Base-by-base conservation (phyloP, 345 rosid genomes). In the Cardiospermum halicacabum region DNA sequence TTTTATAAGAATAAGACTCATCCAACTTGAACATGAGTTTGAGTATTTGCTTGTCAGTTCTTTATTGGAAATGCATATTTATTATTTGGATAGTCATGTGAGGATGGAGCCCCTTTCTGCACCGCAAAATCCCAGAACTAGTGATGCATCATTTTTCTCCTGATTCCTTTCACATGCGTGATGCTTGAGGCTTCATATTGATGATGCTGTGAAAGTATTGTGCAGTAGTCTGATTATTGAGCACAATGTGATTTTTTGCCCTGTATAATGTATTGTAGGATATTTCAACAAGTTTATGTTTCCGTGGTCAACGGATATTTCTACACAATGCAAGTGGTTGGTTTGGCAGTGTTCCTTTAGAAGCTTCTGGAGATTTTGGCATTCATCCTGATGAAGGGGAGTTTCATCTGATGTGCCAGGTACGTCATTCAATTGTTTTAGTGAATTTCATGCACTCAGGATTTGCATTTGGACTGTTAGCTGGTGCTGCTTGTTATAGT, bases 341-440 rank as follows among this genome's bases (percentile, higher is more conserved):
- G 92, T 93, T 86, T 82, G 98, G 98, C 61, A 80, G 78, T 69
- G 84, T 85, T 84, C 98, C 98, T 37, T 78, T 93, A 66, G 98
- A 93, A 83, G 96, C 96, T 80, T 93, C 98, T 69, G 97, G 98
- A 77, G 94, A 90, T 81, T 86, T 90, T 70, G 98, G 98, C 56
- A 90, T 93, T 64, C 91, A 93, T 79, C 98, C 98, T 25, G 94
- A 90, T 80, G 98, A 93, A 49, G 98, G 98, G 66, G 96, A 93
- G 83, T 93, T 88, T 78, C 98, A 93, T 67, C 74, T 93, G 25
- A 93, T 93, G 98, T 93, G 98, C 73, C 98, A 93, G 92, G 98
- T 86, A 79, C 67, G 58, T 67, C 31, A 56, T 26, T 55, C 50
- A 3, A 30, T 42, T 4, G n/a, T 56, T 26, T 67, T 49, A 54